Evolutionary conservation across 495 filamentous ascomycete species (phyloP), one percentile per base, ranked within the genome.

Genomic region (Penicillium egyptiacum): DNA sequence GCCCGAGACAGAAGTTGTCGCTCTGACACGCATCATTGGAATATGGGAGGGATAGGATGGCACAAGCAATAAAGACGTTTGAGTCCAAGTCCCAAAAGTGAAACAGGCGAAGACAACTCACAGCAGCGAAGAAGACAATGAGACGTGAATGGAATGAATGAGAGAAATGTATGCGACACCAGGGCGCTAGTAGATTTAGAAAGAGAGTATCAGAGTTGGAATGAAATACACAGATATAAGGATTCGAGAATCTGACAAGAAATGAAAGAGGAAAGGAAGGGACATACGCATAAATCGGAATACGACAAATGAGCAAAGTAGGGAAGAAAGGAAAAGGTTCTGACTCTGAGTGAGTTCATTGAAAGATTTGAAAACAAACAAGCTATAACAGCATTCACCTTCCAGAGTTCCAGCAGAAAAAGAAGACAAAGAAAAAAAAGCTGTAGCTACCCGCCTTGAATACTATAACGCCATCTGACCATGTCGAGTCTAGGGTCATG

Each of bases 401-500:
- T 43, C 40, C 42, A 49, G 14, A 39, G 39, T 41, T 28, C 50
- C 55, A 60, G 42, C 53, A 25, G 26, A 57, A 55, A 33, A 59
- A 62, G 48, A 51, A 52, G 40, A 39, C 39, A 23, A 30, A 50
- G 55, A 59, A 63, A 60, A 51, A 50, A 55, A 51, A 46, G 40
- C 62, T 57, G 53, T 51, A 53, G 55, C 55, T 43, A 54, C 66
- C 64, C 66, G 66, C 69, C 65, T 63, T 71, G 73, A 68, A 72
- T 68, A 73, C 50, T 68, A 67, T 72, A 72, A 77, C 74, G 74
- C 74, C 73, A 69, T 70, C 62, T 68, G 66, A 74, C 69, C 66
- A 53, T 49, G 51, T 70, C 61, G 68, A 67, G 65, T 72, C 62
- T 76, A 60, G 62, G 71, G 68, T 75, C 73, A 77, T 77, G 75